Conservation (phyloP, 257 asterid genomes). For the Perilla frutescens region DNA sequence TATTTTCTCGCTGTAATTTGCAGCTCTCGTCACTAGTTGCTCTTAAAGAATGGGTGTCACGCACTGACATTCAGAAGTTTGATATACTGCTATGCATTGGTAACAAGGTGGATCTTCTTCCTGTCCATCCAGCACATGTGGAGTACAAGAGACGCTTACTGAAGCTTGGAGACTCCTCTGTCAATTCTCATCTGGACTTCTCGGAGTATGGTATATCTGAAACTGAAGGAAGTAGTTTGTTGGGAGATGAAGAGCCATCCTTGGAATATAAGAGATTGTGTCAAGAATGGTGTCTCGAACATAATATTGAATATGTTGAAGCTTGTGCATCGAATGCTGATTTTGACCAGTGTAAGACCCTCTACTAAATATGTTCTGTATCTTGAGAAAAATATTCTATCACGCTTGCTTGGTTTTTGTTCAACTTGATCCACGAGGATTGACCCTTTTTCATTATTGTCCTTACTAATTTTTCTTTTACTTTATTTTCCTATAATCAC, state of each 20-base stretch:
- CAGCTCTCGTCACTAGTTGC: constrained; percentile 76
- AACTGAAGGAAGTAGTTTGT: constrained; percentile 83
- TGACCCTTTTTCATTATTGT: background rate
- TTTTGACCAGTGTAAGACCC: constrained; percentile 81
- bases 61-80: constrained; percentile 67
- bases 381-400: background rate
- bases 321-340: constrained; percentile 86
- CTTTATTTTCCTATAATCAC: background rate
- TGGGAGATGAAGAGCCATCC: constrained; percentile 72
- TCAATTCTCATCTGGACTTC: constrained; percentile 40
- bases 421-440: background rate
- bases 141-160: constrained; percentile 72
- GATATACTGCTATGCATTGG: constrained; percentile 86
- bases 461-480: background rate
- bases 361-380: constrained; percentile 16
- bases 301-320: constrained; percentile 83
- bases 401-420: constrained; percentile 5
- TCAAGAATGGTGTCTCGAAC: constrained; percentile 85
- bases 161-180: constrained; percentile 56
- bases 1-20: constrained; percentile 39
- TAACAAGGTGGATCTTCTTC: constrained; percentile 92
- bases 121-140: constrained; percentile 80
- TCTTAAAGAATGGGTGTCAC: constrained; percentile 79
- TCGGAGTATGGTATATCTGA: constrained; percentile 80
- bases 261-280: constrained; percentile 58